Evolutionary conservation across 208 protist genomes (phyloP).

Genomic region (Wallacemonas collosoma): DNA sequence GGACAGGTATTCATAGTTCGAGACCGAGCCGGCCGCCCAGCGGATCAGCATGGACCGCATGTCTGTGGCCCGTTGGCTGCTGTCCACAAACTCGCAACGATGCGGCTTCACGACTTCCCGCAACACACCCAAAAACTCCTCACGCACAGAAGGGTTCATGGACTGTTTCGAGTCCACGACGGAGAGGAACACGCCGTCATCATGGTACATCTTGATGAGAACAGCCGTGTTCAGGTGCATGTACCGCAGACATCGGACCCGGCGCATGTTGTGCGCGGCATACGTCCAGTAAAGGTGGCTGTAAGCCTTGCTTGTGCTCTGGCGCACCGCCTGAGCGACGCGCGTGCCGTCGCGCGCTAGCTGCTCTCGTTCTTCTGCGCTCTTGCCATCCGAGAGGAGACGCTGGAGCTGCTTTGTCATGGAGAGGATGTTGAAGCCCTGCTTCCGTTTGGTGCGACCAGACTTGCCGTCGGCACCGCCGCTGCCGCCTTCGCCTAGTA

Average conservation of each 20-base stretch:
- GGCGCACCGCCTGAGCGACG: conserved; percentile 80
- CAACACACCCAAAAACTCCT: conserved; percentile 67
- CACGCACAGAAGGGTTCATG: conserved; percentile 82
- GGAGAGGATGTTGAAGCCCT: conserved; percentile 41
- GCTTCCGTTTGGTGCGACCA: conserved; percentile 17
- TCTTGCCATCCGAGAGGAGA: conserved; percentile 53
- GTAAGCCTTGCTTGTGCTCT: conserved; percentile 68
- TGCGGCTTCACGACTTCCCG: conserved; percentile 55
- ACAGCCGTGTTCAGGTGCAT: conserved; percentile 90
- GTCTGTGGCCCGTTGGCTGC: conserved; percentile 40
- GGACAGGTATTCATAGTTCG: conserved; percentile 94
- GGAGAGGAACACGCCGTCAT: conserved; percentile 77
- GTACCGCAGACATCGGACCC: conserved; percentile 71
- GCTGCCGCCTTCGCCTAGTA: not conserved
- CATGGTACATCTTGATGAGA: conserved; percentile 64
- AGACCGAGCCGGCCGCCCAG: conserved; percentile 92
- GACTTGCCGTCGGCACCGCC: not conserved
- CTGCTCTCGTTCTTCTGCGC: conserved; percentile 31
- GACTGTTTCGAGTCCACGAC: conserved; percentile 84
- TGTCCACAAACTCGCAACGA: conserved; percentile 64
- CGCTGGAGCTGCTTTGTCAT: conserved; percentile 77
- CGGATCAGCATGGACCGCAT: conserved; percentile 76
- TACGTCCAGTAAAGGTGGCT: conserved; percentile 81
- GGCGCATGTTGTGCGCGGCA: conserved; percentile 45
- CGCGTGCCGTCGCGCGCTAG: conserved; percentile 71